Evolutionary conservation across 805 yeast species (phyloP), one percentile per base, ranked within the genome.

Genomic region (Pichia pseudocactophila): DNA sequence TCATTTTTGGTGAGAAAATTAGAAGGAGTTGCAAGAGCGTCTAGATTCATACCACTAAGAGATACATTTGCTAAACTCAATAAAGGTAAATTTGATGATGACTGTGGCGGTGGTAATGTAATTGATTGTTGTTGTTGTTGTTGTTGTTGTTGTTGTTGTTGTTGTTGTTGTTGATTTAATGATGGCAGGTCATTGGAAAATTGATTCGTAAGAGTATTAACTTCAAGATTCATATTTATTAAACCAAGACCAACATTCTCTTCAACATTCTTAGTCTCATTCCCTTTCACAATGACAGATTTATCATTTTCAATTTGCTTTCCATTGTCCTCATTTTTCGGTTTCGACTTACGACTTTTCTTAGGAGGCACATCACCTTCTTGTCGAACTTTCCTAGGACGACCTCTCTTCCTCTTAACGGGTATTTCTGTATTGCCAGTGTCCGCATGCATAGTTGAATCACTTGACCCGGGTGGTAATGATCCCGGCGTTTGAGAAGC

Each of bases 11-110:
- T 41, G 12, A 40, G 19, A 13, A 34, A 37, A 18, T 39, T 30
- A n/a, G 42, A 28, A 18, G 28, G 28, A 43, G 30, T 32, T 42
- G 4, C 41, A 42, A 15, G 48, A 33, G 25, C 25, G 8, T 28
- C 28, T 19, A 39, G 16, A 30, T 39, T 36, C 12, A 39, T 11
- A 17, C 9, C 32, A 27, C 40, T 43, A 16, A 43, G 16, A 9
- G 46, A 43, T 7, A 31, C 37, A 30, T 43, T 43, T 6, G 46
- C 46, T n/a, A 43, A 22, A 28, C 39, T 43, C 3, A 43, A 22
- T 17, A 43, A 36, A 11, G 43, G 39, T 17, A 35, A 17, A 26
- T 40, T 39, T 7, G 43, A 16, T 9, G 9, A 15, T 2, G 16
- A 18, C 2, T 39, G 17, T 2, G 43, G 28, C 13, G 42, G 40